Conservation (phyloP, 768 basidiomycete genomes). For the Russula emetica region DNA sequence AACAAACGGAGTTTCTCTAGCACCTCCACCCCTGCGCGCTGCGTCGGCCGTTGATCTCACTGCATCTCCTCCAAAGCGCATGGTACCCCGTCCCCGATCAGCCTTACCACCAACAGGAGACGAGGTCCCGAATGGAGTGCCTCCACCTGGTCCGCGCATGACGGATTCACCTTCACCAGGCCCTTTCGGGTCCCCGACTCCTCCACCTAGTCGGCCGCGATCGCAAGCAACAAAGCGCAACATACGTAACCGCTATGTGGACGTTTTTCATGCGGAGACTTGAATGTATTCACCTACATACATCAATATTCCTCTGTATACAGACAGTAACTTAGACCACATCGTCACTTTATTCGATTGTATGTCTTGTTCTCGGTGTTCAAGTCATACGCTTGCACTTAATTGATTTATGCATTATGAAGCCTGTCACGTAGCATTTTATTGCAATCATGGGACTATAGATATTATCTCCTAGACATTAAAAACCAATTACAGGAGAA, state of each 20-base stretch:
- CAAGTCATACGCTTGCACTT: background rate
- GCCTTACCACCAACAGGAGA: conserved; percentile 52
- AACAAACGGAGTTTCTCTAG: conserved; percentile 35
- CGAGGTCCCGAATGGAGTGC: conserved; percentile 33
- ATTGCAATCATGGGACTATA: conserved; percentile 23
- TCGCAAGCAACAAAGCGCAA: conserved; percentile 71
- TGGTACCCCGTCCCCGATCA: conserved; percentile 57
- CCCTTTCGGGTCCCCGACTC: conserved; percentile 40
- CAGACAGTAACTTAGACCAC: conserved; percentile 13
- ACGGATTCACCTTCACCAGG: conserved; percentile 37
- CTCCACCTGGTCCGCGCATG: conserved; percentile 33
- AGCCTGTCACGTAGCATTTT: conserved; percentile 4
- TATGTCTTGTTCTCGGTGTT: conserved; percentile 6
- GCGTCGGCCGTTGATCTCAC: conserved; percentile 62
- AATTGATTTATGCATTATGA: conserved; percentile 22
- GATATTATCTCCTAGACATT: conserved; percentile 26
- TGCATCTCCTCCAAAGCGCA: conserved; percentile 48
- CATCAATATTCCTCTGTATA: background rate
- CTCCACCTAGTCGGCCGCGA: conserved; percentile 48
- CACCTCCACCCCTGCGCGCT: conserved; percentile 49
- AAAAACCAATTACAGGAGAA: conserved; percentile 50
- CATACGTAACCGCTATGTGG: conserved; percentile 80
- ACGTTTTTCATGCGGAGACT: conserved; percentile 59
- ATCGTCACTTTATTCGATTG: conserved; percentile 5
- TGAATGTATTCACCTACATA: conserved; percentile 3